Percentiles rank a stretch among this genome's conserved stretches.
Evolutionary conservation across 2,329 filamentous ascomycete species (phyloP).

Genomic region (Biscogniauxia sp.): DNA sequence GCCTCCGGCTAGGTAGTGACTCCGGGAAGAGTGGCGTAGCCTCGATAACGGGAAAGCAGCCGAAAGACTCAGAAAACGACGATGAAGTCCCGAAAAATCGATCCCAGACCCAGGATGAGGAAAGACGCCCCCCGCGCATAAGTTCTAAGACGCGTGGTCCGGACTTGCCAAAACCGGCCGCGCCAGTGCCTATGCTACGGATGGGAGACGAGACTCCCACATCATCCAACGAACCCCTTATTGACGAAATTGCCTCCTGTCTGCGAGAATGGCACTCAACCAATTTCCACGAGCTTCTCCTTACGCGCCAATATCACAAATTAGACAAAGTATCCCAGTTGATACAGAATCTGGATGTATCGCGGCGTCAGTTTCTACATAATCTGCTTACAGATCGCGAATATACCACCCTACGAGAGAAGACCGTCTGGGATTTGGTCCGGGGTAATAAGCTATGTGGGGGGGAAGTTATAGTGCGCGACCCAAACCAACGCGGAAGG

Average conservation of each 20-base stretch:
- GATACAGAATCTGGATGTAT: constrained; percentile 78
- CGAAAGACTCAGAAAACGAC: constrained; percentile 23
- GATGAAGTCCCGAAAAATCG: constrained; percentile 23
- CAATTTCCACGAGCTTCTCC: constrained; percentile 86
- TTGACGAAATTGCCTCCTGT: constrained; percentile 97
- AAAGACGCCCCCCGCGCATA: not conserved
- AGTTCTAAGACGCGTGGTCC: not conserved
- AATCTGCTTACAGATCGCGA: constrained; percentile 89
- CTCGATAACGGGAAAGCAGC: constrained; percentile 36
- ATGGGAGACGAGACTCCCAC: constrained; percentile 96
- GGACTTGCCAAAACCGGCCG: constrained; percentile 64
- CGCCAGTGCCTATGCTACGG: constrained; percentile 94
- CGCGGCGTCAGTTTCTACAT: constrained; percentile 86
- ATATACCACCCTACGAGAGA: constrained; percentile 75
- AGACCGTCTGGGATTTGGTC: constrained; percentile 94
- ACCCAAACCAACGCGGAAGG: constrained; percentile 77
- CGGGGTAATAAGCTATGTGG: constrained; percentile 91
- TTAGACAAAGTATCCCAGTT: constrained; percentile 80
- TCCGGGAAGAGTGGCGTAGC: constrained; percentile 54
- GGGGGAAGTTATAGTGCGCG: constrained; percentile 91
- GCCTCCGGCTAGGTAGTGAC: constrained; percentile 41
- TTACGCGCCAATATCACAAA: constrained; percentile 76
- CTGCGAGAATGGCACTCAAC: constrained; percentile 98
- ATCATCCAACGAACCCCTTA: constrained; percentile 81
- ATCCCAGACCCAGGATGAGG: not conserved